Conservation (phyloP, 1,139 yeast species). For the Geotrichum klebahnii region DNA sequence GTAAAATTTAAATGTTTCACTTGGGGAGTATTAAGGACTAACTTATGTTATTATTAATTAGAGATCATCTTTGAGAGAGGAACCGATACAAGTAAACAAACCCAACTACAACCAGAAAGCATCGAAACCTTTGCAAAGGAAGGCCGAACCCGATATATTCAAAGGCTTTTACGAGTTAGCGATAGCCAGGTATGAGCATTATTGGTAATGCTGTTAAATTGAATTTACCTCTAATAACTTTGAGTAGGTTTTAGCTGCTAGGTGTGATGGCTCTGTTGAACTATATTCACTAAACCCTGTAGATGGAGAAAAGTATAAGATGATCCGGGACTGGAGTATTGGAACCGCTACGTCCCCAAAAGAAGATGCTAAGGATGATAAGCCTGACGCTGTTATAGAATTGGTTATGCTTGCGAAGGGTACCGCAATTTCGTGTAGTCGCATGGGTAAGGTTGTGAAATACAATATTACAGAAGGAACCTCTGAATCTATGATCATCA, state of each 20-base stretch:
- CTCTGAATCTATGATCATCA: slow-evolving; percentile 13
- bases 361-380: slow-evolving; percentile 1
- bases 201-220: too few species aligned
- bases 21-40: slow-evolving; percentile 9
- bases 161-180: slow-evolving; percentile 25
- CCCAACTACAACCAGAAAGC: slow-evolving; percentile 32
- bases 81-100: slow-evolving; percentile 37
- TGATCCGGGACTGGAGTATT: slow-evolving; percentile 9
- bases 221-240: too few species aligned
- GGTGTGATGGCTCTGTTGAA: slow-evolving; percentile 23
- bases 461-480: slow-evolving; percentile 19
- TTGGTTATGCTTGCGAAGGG: slow-evolving; percentile 11
- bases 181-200: slow-evolving; percentile 23
- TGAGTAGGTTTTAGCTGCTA: slow-evolving; percentile 12
- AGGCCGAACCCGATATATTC: slow-evolving; percentile 33
- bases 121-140: slow-evolving; percentile 30
- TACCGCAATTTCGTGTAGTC: slow-evolving; percentile 16
- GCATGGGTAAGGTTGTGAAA: slow-evolving; percentile 24
- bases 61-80: slow-evolving; percentile 32
- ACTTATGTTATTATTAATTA: slow-evolving; percentile 8
- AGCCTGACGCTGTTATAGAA: slow-evolving; percentile 19
- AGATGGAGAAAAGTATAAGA: not conserved
- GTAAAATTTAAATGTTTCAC: too few species aligned
- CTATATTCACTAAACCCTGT: slow-evolving; percentile 7
- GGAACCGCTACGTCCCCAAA: slow-evolving; percentile 8